phyloP scores from a whole-genome alignment of 305 asterid species.

The Petunia hybrid region DNA sequence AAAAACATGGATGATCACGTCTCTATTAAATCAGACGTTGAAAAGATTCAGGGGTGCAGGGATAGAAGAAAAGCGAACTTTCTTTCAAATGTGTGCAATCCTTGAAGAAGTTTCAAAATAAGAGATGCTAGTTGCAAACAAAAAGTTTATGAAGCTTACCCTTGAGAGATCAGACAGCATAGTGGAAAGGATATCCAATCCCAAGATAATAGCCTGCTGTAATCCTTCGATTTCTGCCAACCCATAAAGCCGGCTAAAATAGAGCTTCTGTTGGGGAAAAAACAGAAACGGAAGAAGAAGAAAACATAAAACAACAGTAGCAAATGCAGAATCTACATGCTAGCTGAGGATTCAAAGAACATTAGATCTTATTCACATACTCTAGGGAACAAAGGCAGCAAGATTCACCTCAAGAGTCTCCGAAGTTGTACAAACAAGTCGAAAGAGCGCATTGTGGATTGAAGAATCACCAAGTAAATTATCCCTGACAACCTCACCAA shows the following conservation, averaged over 20 bases:
- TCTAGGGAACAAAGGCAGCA: conserved; percentile 37
- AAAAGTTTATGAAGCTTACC: conserved; percentile 55
- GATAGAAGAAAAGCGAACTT: conserved; percentile 22
- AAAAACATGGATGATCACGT: background rate
- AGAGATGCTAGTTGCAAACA: conserved; percentile 27
- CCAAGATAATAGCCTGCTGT: conserved; percentile 71
- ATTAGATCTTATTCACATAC: conserved; percentile 14
- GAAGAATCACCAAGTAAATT: conserved; percentile 83
- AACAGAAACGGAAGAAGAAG: conserved; percentile 36
- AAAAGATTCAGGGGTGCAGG: background rate
- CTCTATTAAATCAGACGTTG: conserved; percentile 8
- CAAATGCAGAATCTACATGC: conserved; percentile 13
- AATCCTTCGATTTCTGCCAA: conserved; percentile 87
- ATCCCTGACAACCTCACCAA: conserved; percentile 70
- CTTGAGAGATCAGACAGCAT: conserved; percentile 67
- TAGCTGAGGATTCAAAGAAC: conserved; percentile 10
- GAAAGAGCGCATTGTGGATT: conserved; percentile 77
- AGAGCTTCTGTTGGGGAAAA: conserved; percentile 63
- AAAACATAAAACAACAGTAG: conserved; percentile 30
- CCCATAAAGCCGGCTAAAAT: conserved; percentile 75
- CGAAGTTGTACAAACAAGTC: conserved; percentile 83
- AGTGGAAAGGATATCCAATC: conserved; percentile 74
- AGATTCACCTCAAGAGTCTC: conserved; percentile 76
- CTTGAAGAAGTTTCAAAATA: conserved; percentile 10
- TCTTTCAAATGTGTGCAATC: conserved; percentile 13